Base-by-base conservation (phyloP, 2,329 filamentous ascomycete genomes). In the Scedosporium boydii region DNA sequence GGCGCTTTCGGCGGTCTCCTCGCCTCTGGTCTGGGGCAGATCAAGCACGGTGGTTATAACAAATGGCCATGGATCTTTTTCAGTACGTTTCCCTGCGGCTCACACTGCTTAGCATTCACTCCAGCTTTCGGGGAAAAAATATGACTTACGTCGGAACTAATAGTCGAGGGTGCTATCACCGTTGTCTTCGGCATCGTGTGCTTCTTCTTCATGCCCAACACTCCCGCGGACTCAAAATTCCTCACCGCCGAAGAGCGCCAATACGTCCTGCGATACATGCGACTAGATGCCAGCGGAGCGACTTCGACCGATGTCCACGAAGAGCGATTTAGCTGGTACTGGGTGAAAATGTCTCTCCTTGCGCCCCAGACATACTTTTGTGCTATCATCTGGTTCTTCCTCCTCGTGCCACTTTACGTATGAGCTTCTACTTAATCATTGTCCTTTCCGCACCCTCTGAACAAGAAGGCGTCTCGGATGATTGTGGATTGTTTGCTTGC, bases 1-100 rank as follows among this genome's bases (percentile, higher is more conserved):
- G 87, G 87, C 0, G 87, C 82, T 0, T 87, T 88, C 67, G 85
- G 84, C 9, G 78, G 74, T 6, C 75, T 80, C 21, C 69, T 80
- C 7, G 73, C 73, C 42, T 76, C 75, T 64, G 74, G 73, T 3
- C 76, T 80, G 72, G 73, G 77, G 10, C 71, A 73, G 12, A 68
- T 73, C 26, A 72, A 74, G 53, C 70, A 72, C 2, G 64, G 69
- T 12, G 73, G 73, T 14, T 69, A 78, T 29, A 69, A 72, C 26
- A 71, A 74, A 0, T 78, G 76, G 77, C 73, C 78, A 21, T 80
- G 77, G 78, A 76, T 80, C 48, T 77, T 80, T 64, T 72, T 78
- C 64, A 75, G 91, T 4, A 87, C 89, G 71, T 82, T 82, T 38
- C 62, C 81, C 23, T 23, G 23, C 23, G 2, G 23, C 3, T 23